These are phyloP conservation scores for Naganishia antarctica DNA, from an alignment of 768 basidiomycete genomes.

Conservation along the genomic window DNA sequence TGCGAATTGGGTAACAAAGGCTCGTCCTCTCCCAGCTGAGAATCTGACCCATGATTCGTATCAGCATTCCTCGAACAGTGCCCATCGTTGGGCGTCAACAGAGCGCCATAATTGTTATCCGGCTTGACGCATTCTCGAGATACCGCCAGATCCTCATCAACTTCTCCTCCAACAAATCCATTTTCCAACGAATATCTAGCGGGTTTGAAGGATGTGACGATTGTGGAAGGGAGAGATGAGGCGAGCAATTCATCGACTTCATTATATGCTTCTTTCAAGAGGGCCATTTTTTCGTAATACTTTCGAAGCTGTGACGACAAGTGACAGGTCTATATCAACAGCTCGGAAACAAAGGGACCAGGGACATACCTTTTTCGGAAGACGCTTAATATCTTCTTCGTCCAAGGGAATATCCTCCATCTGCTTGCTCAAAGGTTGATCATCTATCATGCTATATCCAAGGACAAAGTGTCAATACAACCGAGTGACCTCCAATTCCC, in stretches of 20 bases:
- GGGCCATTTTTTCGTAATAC: constrained; percentile 43
- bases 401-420: constrained; percentile 30
- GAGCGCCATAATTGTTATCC: not conserved
- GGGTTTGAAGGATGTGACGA: constrained; percentile 39
- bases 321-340: not conserved
- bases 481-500: no score
- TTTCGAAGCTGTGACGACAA: constrained; percentile 31
- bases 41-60: not conserved
- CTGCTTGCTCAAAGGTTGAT: not conserved
- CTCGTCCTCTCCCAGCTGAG: constrained; percentile 32
- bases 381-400: constrained; percentile 39
- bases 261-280: constrained; percentile 36
- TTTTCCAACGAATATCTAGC: not conserved
- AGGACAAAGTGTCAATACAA: not conserved
- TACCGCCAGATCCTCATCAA: constrained; percentile 1
- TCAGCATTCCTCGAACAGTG: not conserved
- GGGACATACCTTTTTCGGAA: constrained; percentile 36
- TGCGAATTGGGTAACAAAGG: constrained; percentile 29
- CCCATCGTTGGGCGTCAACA: not conserved
- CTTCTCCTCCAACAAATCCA: not conserved
- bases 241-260: constrained; percentile 45
- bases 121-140: not conserved
- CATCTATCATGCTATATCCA: constrained; percentile 19
- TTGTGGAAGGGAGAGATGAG: constrained; percentile 39
- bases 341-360: not conserved